phyloP scores from a whole-genome alignment of 805 yeast genomes.

The Cyberlindnera petersonii region DNA sequence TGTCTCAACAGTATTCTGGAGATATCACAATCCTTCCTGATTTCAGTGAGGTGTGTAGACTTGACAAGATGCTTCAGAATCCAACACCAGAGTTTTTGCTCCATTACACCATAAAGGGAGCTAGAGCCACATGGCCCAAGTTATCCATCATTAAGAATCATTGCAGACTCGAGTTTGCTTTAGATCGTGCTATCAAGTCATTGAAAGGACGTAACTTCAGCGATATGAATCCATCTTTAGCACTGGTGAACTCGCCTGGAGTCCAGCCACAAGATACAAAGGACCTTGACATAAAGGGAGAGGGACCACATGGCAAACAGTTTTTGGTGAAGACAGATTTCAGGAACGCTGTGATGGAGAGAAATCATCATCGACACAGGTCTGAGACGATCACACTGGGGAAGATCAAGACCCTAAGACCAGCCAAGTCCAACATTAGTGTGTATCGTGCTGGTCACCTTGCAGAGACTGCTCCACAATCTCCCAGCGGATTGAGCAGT shows the following conservation, averaged over 20 bases:
- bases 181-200: constrained; percentile 73
- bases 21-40: constrained; percentile 91
- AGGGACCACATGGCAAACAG: constrained; percentile 1
- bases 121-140: constrained; percentile 92
- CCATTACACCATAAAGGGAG: constrained; percentile 74
- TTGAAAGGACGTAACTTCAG: constrained; percentile 60
- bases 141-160: constrained; percentile 81
- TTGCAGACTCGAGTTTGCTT: constrained; percentile 82
- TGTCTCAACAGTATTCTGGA: constrained; percentile 88
- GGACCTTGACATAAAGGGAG: background rate
- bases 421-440: constrained; percentile 19
- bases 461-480: background rate
- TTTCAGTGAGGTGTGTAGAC: constrained; percentile 49
- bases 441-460: constrained; percentile 5
- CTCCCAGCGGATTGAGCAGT: constrained; percentile 1
- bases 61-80: constrained; percentile 63
- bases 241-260: constrained; percentile 25
- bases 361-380: constrained; percentile 24
- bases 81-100: constrained; percentile 76
- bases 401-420: constrained; percentile 16
- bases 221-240: constrained; percentile 23
- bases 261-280: constrained; percentile 1
- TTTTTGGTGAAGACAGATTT: background rate
- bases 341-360: constrained; percentile 1
- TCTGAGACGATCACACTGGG: constrained; percentile 24